Base-by-base conservation (phyloP, 2,329 filamentous ascomycete genomes). In the Ilyonectria robusta region DNA sequence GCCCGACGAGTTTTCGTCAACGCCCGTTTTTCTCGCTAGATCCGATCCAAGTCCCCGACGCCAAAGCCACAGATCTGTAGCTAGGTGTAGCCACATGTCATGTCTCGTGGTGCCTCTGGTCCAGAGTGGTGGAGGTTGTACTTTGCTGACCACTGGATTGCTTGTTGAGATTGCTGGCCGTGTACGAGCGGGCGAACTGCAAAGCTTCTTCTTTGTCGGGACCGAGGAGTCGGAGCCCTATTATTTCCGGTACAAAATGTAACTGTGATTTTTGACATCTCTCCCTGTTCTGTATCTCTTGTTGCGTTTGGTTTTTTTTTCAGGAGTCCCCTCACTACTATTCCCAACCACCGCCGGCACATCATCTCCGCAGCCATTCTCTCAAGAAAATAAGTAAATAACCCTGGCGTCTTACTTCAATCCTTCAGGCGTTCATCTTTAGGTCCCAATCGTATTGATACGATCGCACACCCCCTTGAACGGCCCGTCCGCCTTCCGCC, bases 401-500 rank as follows among this genome's bases (percentile, higher is more conserved):
- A 7, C 40, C 17, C 15, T 51, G 26, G 17, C 26, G 13, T 29
- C 46, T 7, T n/a, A 3, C 47, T 29, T 5, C 23, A 33, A 19
- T 19, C 29, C 8, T 19, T 11, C 29, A 51, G 7, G 9, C 26
- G 4, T 11, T 11, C 48, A 19, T 19, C 15, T 17, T 19, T 33
- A 17, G 48, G 1, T 35, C 48, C 48, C 6, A 6, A 31, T 53
- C 29, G 29, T 23, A 26, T n/a, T 26, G n/a, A 31, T 8, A 21
- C 48, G 29, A 29, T 35, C n/a, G 29, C 8, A 23, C 29, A 33
- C 48, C 17, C 48, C 40, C 31, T 51, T 53, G 35, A 46, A 44
- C 26, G 35, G 47, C 57, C 46, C 31, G 57, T 42, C 31, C 37
- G 15, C 46, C 47, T 29, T 51, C 46, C 58, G 56, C 50, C 33